Conservation (phyloP, 345 rosid genomes). For the Rubroshorea leprosula region DNA sequence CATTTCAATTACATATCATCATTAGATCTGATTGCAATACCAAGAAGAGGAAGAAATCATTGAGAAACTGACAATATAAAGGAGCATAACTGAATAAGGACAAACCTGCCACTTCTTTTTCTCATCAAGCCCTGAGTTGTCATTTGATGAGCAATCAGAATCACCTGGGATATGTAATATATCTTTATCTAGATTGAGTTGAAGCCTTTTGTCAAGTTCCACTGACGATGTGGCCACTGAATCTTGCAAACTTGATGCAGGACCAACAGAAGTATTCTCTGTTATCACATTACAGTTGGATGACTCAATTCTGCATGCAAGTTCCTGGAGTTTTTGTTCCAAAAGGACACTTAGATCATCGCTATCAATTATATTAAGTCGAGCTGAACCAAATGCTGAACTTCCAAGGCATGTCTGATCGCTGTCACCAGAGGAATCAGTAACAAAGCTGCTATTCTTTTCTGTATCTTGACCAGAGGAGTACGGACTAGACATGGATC, state of each 20-base stretch:
- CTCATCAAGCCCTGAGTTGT: slow-evolving; percentile 10
- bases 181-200: slow-evolving; percentile 25
- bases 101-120: slow-evolving; percentile 58
- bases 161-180: too few relatives aligned
- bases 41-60: slow-evolving; percentile 4
- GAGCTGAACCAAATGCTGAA: slow-evolving; percentile 27
- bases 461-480: slow-evolving; percentile 22
- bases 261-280: slow-evolving; percentile 33
- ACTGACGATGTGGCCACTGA: slow-evolving; percentile 26
- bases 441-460: slow-evolving; percentile 20
- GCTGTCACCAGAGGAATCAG: slow-evolving; percentile 20
- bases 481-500: slow-evolving; percentile 29
- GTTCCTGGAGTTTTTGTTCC: slow-evolving; percentile 71
- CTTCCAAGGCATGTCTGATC: slow-evolving; percentile 22
- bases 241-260: slow-evolving; percentile 32
- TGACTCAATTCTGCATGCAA: slow-evolving; percentile 54
- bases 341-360: slow-evolving; percentile 56
- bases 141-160: too few relatives aligned
- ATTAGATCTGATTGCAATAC: slow-evolving; percentile 10
- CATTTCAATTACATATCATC: not conserved
- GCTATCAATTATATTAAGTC: slow-evolving; percentile 40
- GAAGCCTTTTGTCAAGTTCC: slow-evolving; percentile 30
- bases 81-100: slow-evolving; percentile 9
- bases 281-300: slow-evolving; percentile 38
- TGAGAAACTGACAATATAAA: too few relatives aligned